phyloP scores from a whole-genome alignment of 2,329 filamentous ascomycete genomes.

The Penicillium polonicum region DNA sequence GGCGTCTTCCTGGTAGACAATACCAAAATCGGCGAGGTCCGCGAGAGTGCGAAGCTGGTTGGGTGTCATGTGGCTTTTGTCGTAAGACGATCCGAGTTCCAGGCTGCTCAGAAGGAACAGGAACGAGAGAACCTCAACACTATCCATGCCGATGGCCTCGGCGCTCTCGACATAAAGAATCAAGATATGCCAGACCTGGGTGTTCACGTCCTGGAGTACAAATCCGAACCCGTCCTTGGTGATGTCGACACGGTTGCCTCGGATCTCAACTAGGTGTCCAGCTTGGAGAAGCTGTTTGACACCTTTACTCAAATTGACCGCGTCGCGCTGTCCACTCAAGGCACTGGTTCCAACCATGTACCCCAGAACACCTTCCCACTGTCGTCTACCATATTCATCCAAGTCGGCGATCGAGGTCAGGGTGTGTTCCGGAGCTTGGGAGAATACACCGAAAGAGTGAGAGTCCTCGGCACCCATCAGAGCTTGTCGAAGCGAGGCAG shows the following conservation, averaged over 20 bases:
- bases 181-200: conserved; percentile 93
- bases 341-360: conserved; percentile 72
- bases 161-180: conserved; percentile 90
- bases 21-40: conserved; percentile 85
- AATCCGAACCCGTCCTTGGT: conserved; percentile 95
- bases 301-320: conserved; percentile 63
- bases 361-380: conserved; percentile 95
- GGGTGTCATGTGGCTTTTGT: conserved; percentile 76
- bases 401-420: conserved; percentile 70
- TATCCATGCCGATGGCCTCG: conserved; percentile 72
- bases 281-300: conserved; percentile 81
- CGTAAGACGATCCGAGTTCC: conserved; percentile 88
- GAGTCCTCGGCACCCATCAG: conserved; percentile 83
- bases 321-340: conserved; percentile 48
- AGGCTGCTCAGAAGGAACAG: conserved; percentile 93
- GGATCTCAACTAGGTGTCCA: conserved; percentile 73
- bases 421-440: conserved; percentile 60
- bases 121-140: conserved; percentile 92
- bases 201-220: conserved; percentile 89
- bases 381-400: conserved; percentile 79
- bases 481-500: conserved; percentile 76
- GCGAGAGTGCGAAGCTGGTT: conserved; percentile 86
- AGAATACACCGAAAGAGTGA: conserved; percentile 87
- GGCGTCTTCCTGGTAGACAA: conserved; percentile 66
- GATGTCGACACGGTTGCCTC: conserved; percentile 63